These are phyloP conservation scores for Crataegus laevigata DNA, from an alignment of 306 rosid species.

Conservation along the genomic window DNA sequence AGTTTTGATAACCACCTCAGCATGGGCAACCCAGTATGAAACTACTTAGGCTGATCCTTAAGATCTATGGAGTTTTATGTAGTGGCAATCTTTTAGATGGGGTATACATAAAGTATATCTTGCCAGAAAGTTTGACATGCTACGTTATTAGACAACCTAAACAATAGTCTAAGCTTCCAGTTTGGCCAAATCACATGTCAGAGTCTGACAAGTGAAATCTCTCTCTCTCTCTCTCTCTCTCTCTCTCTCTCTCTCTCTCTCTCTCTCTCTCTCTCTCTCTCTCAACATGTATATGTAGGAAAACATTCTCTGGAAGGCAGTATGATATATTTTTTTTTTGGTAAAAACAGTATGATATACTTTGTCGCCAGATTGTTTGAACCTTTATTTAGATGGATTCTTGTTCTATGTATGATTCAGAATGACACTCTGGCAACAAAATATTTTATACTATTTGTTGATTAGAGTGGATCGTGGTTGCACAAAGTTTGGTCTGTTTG, in stretches of 20 bases:
- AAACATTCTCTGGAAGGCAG: not conserved
- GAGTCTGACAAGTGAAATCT: not conserved
- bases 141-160: not conserved
- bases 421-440: not conserved
- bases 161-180: not conserved
- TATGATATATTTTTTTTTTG: too few species aligned
- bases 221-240: not conserved
- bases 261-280: not conserved
- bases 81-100: constrained; percentile 14
- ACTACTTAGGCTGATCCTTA: constrained; percentile 14
- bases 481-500: not conserved
- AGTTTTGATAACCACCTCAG: constrained; percentile 21
- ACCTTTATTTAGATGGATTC: not conserved
- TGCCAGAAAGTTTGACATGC: not conserved
- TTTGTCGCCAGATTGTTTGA: not conserved
- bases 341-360: not conserved
- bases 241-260: not conserved
- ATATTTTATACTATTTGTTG: not conserved
- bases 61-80: constrained; percentile 16
- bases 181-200: not conserved
- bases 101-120: not conserved
- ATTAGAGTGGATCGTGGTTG: not conserved
- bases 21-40: constrained; percentile 36
- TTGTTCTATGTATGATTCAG: not conserved
- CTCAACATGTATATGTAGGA: not conserved